Evolutionary conservation across 73 alveolate species (phyloP).

Genomic region (Urostyla sp.): DNA sequence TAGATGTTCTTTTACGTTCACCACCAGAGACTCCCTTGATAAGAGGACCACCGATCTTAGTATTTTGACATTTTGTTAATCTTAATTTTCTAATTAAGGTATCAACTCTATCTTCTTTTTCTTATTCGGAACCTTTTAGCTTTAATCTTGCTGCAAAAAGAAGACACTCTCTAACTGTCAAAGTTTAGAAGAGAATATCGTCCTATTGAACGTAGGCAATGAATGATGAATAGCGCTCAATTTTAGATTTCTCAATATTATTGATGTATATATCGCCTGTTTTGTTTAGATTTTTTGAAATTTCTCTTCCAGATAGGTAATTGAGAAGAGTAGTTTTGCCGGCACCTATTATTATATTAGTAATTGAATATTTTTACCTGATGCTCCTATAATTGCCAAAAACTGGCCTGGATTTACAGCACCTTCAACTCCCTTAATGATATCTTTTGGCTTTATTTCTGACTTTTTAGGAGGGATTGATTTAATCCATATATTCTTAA

Average conservation of each 20-base stretch:
- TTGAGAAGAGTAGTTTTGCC: constrained; percentile 83
- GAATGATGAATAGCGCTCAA: background rate
- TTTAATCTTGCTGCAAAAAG: constrained; percentile 61
- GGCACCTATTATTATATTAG: constrained; percentile 65
- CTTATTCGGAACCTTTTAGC: background rate
- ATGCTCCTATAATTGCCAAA: no score
- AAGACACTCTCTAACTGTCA: constrained; percentile 63
- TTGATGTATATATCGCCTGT: background rate
- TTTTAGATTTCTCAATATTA: background rate
- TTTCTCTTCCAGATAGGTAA: constrained; percentile 57
- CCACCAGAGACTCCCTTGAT: constrained; percentile 76
- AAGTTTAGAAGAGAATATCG: constrained; percentile 56
- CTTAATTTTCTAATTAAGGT: constrained; percentile 19
- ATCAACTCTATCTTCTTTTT: constrained; percentile 36
- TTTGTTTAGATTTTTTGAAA: background rate
- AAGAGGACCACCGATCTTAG: constrained; percentile 59
- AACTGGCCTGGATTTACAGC: constrained; percentile 68
- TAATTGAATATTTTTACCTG: no score
- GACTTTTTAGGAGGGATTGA: background rate
- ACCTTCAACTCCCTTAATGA: constrained; percentile 59
- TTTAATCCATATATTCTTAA: background rate
- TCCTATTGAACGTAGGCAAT: constrained; percentile 65
- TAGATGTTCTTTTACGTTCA: constrained; percentile 66
- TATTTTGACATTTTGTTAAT: constrained; percentile 30
- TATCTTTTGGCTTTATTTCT: constrained; percentile 24